Conservation (phyloP, 1,284 basidiomycete species). For the Boletus semigastroideus region DNA sequence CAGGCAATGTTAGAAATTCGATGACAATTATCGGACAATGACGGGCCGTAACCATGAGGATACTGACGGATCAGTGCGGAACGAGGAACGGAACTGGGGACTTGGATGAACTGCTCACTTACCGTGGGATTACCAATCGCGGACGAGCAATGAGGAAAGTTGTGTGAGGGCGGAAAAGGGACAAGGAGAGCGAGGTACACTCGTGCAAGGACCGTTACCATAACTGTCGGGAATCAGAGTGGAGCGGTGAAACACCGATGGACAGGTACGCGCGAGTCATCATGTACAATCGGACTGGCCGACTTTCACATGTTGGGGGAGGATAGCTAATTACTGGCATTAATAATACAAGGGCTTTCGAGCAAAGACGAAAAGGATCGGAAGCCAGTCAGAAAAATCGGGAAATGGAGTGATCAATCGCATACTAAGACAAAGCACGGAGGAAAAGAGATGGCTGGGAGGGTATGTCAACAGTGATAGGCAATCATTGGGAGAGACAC, state of each 20-base stretch:
- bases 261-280: neutral
- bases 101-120: neutral
- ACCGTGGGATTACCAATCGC: neutral
- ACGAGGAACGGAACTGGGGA: neutral
- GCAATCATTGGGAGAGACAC: neutral
- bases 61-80: neutral
- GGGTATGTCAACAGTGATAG: neutral
- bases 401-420: neutral
- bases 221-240: neutral
- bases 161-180: no score
- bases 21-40: neutral
- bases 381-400: neutral
- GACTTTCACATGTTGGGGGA: neutral
- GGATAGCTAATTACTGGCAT: constrained; percentile 9
- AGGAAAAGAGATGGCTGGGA: constrained; percentile 5
- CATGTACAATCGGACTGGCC: neutral
- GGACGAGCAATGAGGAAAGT: neutral
- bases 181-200: neutral
- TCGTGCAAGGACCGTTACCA: neutral
- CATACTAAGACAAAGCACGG: neutral
- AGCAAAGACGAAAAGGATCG: constrained; percentile 5
- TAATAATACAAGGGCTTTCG: constrained; percentile 18
- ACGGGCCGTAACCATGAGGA: neutral
- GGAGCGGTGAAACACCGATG: neutral
- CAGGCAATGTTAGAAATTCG: neutral